Base-by-base conservation (phyloP, 228 moss, liverwort and hornwort species). In the Sphagnum magellanicum region DNA sequence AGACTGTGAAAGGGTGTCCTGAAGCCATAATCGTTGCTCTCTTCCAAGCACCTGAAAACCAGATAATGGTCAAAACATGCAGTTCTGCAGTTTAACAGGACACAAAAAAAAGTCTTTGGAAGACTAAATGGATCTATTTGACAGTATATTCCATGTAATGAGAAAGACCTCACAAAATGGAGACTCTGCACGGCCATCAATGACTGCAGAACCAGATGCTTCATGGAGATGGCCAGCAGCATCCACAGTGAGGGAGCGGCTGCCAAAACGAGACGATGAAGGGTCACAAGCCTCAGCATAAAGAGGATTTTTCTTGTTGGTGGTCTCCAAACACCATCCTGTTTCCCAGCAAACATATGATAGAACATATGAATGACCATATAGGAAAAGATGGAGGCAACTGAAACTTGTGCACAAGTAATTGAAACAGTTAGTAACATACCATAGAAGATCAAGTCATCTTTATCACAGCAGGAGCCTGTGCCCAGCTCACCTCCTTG, bases 381-480 rank as follows among this genome's bases (percentile, higher is more conserved):
- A 32, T 32, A 32, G 1, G 32, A 32, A 3, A 32, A 32, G 32
- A 32, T 32, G 60, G 32, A 32, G 51, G 16, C 59, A 66, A 14
- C 1, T 0, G 63, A 60, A 64, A 32, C 32, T 32, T 32, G 32
- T 32, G 3, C 32, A 32, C 32, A 32, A 32, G 32, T 32, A 32
- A 32, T 32, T 32, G 4, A 10, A 16, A 50, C 32, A 8, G 11
- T 8, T 52, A n/a, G 8, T 5, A 63, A 70, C 80, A 52, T 55
- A 76, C 83, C 83, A 71, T 79, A 79, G 65, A 73, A 83, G 14
- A 83, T 83, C 55, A 70, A 55, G 66, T 83, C 83, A 61, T 83
- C 83, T 76, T 83, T 83, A 58, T 62, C 71, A 65, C 83, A 83
- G 72, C 83, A 83, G 53, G 83, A 79, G 70, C 83, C 83, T 59